Base-by-base conservation (phyloP, 2,329 filamentous ascomycete genomes). In the Lachnellula arida region DNA sequence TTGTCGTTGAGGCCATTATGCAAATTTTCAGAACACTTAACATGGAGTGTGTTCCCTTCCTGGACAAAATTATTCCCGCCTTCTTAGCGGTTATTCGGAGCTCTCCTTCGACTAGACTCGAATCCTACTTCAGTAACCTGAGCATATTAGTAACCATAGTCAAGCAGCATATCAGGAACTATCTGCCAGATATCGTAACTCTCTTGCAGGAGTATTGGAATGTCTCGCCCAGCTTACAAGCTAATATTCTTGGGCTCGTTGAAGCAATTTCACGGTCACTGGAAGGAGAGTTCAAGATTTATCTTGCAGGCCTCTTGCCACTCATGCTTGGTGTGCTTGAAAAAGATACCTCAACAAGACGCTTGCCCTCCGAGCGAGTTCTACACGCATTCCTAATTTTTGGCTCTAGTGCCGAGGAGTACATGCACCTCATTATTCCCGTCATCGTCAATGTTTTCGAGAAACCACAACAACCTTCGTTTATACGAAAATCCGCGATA, bases 361-460 rank as follows among this genome's bases (percentile, higher is more conserved):
- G 91, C n/a, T 80, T 84, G 14, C 88, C 91, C 2, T 96, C 92
- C 0, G 91, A 97, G 70, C 87, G 88, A 64, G 92, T 99, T 4
- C 78, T 99, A 23, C 94, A 97, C 69, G 92, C 93, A 0, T 96
- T 99, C 72, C 76, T 99, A 28, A 89, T 99, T 0, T 99, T 99
- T 70, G 95, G 95, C 1, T 87, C 92, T 0, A 97, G 92, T 67
- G 89, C 89, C 11, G 94, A 99, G 70, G 94, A 99, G 71, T 99
- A 99, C 71, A 99, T 99, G 94, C 94, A 99, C 70, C 79, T 99
- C 51, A 97, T 99, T 63, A 90, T 99, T 51, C 94, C 94, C 0
- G 91, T 96, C 37, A 91, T 99, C 67, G 92, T 99, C 8, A 86
- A 88, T 46, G 88, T 96, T 49, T 97, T 99, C 67, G 93, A 99